Evolutionary conservation across 768 basidiomycete species (phyloP).

Genomic region (Tylopilus felleus): DNA sequence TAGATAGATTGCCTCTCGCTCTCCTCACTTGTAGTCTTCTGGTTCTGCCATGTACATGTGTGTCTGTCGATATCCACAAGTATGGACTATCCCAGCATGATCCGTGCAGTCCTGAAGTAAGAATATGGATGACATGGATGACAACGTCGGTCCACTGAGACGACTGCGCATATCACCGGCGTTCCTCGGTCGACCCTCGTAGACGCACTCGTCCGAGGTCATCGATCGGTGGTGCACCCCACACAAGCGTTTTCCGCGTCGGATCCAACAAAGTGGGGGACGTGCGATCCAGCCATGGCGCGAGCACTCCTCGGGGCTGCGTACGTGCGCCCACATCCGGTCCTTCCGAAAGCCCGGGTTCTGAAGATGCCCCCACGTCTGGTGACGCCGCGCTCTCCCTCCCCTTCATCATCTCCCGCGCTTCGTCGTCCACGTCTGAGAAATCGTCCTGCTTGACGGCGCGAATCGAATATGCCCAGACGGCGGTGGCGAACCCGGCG

Average conservation of each 20-base stretch:
- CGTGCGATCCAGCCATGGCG: slow-evolving; percentile 38
- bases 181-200: slow-evolving; percentile 1
- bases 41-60: background rate
- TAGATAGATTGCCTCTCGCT: background rate
- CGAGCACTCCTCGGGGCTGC: slow-evolving; percentile 44
- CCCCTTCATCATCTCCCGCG: slow-evolving; percentile 46
- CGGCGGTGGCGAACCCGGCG: slow-evolving; percentile 69
- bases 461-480: slow-evolving; percentile 91
- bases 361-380: background rate
- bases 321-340: background rate
- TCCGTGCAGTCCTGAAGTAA: background rate
- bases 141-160: background rate
- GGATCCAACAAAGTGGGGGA: slow-evolving; percentile 60
- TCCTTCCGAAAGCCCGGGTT: background rate
- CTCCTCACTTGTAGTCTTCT: background rate
- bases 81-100: background rate
- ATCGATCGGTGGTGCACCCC: slow-evolving; percentile 72
- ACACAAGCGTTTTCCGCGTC: slow-evolving; percentile 58
- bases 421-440: slow-evolving; percentile 81
- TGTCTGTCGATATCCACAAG: background rate
- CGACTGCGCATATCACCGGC: background rate
- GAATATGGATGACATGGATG: too few relatives aligned
- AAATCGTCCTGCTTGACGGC: slow-evolving; percentile 95
- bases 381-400: background rate
- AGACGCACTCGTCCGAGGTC: slow-evolving; percentile 45